Base-by-base conservation (phyloP, 352 stramenopile species). In the Phytophthora rubi region DNA sequence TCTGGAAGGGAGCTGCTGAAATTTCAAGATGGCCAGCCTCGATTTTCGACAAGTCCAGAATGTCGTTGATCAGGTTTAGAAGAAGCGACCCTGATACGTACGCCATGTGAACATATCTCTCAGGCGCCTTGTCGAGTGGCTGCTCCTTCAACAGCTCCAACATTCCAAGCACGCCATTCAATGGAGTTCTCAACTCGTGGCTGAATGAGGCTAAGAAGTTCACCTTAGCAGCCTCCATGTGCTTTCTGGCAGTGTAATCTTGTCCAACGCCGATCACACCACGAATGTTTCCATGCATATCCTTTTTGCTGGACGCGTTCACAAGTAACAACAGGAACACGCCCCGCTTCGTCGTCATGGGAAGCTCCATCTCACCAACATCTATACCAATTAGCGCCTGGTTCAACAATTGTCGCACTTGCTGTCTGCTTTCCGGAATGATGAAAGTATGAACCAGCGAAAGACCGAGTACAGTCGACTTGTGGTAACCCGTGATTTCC, bases 41-140 rank as follows among this genome's bases (percentile, higher is more conserved):
- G 32, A 98, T 94, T 73, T 98, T 98, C 21, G 88, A 97, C 68
- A 97, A 84, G 60, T 98, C 92, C 15, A 98, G 54, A 37, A 98
- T 92, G 61, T 98, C 92, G 56, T 97, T 97, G 67, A 98, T 97
- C 35, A 98, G 63, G 51, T 94, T 95, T 53, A 98, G 80, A 12
- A 98, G 62, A n/a, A 96, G 72, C 16, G 85, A 94, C 1, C 89
- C 89, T 0, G 86, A 94, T 9, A 94, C 87, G 63, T 94, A 94
- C 8, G 87, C 87, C 82, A 94, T 96, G 66, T 96, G 85, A 4
- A 94, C 89, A 59, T 94, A 94, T 39, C 88, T 71, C 58, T 93
- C 77, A 0, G 84, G 76, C 16, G 80, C 70, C 44, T 86, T 85
- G 18, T 89, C 82, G 6, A 96, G 69, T 23, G 91, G 79, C 32